Evolutionary conservation across 2,329 filamentous ascomycete genomes (phyloP).

Genomic region (Trichoderma harzianum): DNA sequence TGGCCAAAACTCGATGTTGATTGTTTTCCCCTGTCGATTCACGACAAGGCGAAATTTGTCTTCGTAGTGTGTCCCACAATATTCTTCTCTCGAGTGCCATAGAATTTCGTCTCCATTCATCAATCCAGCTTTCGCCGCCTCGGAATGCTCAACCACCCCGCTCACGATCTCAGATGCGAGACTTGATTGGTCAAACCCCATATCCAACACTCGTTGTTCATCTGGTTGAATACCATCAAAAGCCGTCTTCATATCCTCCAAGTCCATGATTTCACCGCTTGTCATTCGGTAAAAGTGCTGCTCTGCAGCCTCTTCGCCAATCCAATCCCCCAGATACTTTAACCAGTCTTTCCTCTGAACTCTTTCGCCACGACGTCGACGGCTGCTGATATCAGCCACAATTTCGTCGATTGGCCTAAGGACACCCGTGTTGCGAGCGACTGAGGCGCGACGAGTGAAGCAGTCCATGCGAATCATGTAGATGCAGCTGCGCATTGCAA

Average conservation of each 20-base stretch:
- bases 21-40: not conserved
- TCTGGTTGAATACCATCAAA: slow-evolving; percentile 4
- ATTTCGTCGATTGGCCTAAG: not conserved
- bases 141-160: not conserved
- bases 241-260: slow-evolving; percentile 8
- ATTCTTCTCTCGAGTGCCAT: slow-evolving; percentile 1
- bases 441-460: not conserved
- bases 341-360: not conserved
- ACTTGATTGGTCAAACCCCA: not conserved
- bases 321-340: not conserved
- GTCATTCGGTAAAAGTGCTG: not conserved
- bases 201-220: not conserved
- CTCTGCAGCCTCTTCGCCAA: not conserved
- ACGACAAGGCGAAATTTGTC: not conserved
- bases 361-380: not conserved
- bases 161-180: not conserved
- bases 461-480: slow-evolving; percentile 14
- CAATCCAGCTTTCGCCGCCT: not conserved
- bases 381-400: not conserved
- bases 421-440: not conserved
- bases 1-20: not conserved
- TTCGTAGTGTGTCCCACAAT: not conserved
- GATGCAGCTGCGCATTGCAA: slow-evolving; percentile 3
- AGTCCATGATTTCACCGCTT: not conserved
- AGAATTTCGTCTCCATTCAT: not conserved